Evolutionary conservation across 306 rosid species (phyloP).

Genomic region (Malus orientalis): DNA sequence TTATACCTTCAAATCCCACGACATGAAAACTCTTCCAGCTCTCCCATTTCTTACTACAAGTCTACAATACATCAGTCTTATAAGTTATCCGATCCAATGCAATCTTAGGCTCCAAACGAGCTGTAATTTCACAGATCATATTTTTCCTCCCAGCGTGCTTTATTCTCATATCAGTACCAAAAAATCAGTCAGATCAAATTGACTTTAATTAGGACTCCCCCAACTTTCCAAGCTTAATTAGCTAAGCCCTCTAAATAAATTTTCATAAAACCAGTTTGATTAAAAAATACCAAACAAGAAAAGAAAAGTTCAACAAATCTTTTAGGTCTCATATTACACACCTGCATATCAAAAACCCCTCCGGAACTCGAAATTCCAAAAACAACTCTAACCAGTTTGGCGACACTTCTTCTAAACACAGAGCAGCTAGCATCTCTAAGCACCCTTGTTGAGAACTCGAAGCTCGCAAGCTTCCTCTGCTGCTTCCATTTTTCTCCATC

Average conservation of each 20-base stretch:
- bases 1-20: too few relatives aligned
- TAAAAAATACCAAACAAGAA: neutral
- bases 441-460: slow-evolving; percentile 64
- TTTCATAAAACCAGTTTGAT: neutral
- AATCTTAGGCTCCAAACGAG: too few relatives aligned
- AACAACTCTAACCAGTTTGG: slow-evolving; percentile 38
- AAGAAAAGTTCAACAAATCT: neutral
- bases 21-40: too few relatives aligned
- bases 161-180: neutral
- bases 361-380: slow-evolving; percentile 22
- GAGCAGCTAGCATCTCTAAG: slow-evolving; percentile 55
- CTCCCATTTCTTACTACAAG: too few relatives aligned
- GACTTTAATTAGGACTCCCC: neutral
- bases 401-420: slow-evolving; percentile 46
- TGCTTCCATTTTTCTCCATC: slow-evolving; percentile 67
- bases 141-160: neutral
- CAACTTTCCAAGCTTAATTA: neutral
- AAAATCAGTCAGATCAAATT: neutral
- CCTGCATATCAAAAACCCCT: slow-evolving; percentile 43
- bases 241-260: neutral
- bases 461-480: slow-evolving; percentile 42
- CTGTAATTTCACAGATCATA: too few relatives aligned
- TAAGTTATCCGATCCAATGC: too few relatives aligned
- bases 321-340: neutral
- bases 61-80: too few relatives aligned